Base-by-base conservation (phyloP, 192 early-diverging fungal species). In the Physocladia obscura region DNA sequence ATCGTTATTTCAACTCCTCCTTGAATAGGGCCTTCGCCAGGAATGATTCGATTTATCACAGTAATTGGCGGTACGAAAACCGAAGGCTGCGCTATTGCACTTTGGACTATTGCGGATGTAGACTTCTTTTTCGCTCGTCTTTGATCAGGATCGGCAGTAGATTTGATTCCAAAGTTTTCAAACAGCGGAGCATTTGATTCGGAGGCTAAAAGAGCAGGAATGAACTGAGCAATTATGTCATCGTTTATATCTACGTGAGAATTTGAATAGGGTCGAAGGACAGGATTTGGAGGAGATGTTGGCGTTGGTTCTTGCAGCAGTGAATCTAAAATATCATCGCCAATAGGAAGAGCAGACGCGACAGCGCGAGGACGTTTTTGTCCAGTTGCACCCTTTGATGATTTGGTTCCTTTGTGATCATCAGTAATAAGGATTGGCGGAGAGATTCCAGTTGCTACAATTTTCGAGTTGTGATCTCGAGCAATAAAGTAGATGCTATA, bases 381-480 rank as follows among this genome's bases (percentile, higher is more conserved):
- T 26, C 68, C 55, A 71, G 68, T 26, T 44, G 61, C 37, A 30
- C 30, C 40, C 5, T 71, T 75, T 70, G 86, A 88, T 38, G 79
- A 70, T 71, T 92, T 92, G 24, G 90, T 85, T 13, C 91, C 93
- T 77, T 98, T 98, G 84, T 98, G 95, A 79, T 98, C 95, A 68
- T 98, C 95, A 3, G 95, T 98, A 74, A 98, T 95, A 88, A 96
- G 89, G 56, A 98, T 96, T 6, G 95, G 92, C 3, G 94, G 89
- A 22, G 94, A 93, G 38, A 92, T 76, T 24, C 91, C 92, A 8
- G 82, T 84, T 8, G 94, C 94, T 31, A 96, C 75, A 36, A 90
- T 75, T 15, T 75, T 69, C 65, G 83, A 83, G 56, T 76, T 75
- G 50, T 83, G 64, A 73, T 98, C 91, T 22, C 82, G 79, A 61